Evolutionary conservation across 202 grass and related monocot species (phyloP).

Genomic region (Brachypodium distachyon): DNA sequence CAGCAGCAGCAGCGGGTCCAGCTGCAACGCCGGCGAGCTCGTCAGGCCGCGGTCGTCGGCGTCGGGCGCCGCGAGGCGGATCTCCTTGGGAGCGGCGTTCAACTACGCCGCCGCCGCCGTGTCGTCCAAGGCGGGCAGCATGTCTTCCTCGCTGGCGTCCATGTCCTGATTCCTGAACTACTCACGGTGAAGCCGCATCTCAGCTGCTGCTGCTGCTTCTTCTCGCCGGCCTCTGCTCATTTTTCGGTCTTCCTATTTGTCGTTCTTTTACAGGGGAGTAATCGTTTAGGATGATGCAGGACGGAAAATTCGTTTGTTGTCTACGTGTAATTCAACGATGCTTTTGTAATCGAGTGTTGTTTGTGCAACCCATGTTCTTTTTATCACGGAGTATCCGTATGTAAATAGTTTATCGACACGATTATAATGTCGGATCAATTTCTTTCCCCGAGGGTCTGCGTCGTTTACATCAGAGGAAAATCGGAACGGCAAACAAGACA

Average conservation of each 20-base stretch:
- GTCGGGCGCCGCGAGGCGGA: background rate
- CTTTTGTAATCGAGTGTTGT: background rate
- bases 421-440: too few relatives aligned
- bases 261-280: background rate
- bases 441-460: too few relatives aligned
- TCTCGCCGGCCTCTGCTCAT: background rate
- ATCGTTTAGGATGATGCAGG: background rate
- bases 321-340: background rate
- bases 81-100: background rate
- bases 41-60: conserved; percentile 32
- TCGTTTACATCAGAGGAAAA: too few relatives aligned
- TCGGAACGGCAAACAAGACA: too few relatives aligned
- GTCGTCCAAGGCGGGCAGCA: background rate
- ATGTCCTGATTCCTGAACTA: conserved; percentile 22
- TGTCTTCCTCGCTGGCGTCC: conserved; percentile 27
- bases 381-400: background rate
- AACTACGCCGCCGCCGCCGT: background rate
- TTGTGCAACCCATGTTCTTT: background rate
- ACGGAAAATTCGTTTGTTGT: background rate
- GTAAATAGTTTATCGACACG: background rate
- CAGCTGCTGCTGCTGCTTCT: background rate
- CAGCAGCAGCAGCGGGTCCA: conserved; percentile 11
- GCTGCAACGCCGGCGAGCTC: background rate
- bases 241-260: too few relatives aligned
- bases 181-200: too few relatives aligned